Base-by-base conservation (phyloP, 1,284 basidiomycete genomes). In the Sparassis latifolia region DNA sequence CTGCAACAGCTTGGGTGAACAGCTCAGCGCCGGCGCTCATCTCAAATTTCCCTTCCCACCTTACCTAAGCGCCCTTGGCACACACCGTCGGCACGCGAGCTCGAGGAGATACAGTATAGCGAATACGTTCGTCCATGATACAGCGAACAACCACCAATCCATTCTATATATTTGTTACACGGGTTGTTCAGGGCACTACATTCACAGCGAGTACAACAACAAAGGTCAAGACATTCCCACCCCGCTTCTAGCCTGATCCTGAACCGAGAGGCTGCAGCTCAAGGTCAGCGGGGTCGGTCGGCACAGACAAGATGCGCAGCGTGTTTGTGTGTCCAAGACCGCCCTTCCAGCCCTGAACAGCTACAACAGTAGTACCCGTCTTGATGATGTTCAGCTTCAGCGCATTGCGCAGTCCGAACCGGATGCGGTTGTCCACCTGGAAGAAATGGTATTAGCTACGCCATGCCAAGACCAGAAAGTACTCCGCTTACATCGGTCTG, bases 291-390 rank as follows among this genome's bases (percentile, higher is more conserved):
- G 74, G 62, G 65, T 94, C 89, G 42, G 88, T 90, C n/a, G 92
- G 92, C 45, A 95, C 92, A 49, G 79, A 80, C 59, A 91, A 68
- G 53, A 91, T 77, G 51, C 88, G 84, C 52, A 91, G 73, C 27
- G 89, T 91, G 75, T 91, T 91, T 55, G 88, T 92, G 76, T 97
- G 92, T 42, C 95, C 95, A 52, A 96, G 82, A 58, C 97, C 96
- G 49, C 93, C 93, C 75, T 96, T 95, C 96, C 96, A 99, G 46
- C 97, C 97, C 72, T 99, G 97, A 7, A 99, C 86, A 46, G 96
- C 96, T 62, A 99, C 81, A 64, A 99, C 82, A 27, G 93, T 93
- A 52, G 86, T 86, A 51, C 94, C 93, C 51, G 92, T 84, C 68
- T 86, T 84, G 75, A 99, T 85, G 67, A 99, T 84, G 58, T 89